Evolutionary conservation across 129 eudicot species (phyloP), one percentile per base, ranked within the genome.

Genomic region (Saussurea involucrata): DNA sequence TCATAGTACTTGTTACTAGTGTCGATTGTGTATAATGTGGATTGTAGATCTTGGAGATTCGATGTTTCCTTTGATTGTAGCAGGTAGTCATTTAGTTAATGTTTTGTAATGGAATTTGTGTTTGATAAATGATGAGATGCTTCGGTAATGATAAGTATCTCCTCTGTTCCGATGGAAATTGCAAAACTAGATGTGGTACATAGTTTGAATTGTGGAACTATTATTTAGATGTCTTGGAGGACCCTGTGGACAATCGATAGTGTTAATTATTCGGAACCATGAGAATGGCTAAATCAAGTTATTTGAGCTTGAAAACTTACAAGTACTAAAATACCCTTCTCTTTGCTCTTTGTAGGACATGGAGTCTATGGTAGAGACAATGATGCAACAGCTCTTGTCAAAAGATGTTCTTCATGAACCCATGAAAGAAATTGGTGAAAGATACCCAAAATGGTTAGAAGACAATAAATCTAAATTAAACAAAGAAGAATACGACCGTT

Each of bases 331-430:
- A 49, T 49, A 49, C 60, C 60, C 60, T 17, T 53, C 22, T 5
- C 24, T 2, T 53, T 49, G 20, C 58, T 49, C n/a, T 53, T 22
- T 6, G 27, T 65, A 95, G 99, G 97, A 90, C 74, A 92, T 95
- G 99, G 97, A 92, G 86, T 92, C 99, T 53, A 80, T 95, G 32
- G 89, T 95, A 58, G 97, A 95, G 85, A 92, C 96, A 29, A 92
- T 95, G 97, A 95, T 95, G 99, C 97, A 95, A 55, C 99, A 95
- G 75, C 99, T 95, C 24, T 82, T 95, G 66, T 95, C 99, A 18
- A 95, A 92, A 78, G 99, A 95, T 36, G 88, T 95, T 60, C 97
- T 95, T 61, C 82, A 92, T 55, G 99, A 95, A 73, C 99, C 99
- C 25, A 95, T 95, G 95, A 95, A 87, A 87, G 99, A 95, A 83